Evolutionary conservation across 257 asterid genomes (phyloP).

Genomic region (Forsythia suspensa): DNA sequence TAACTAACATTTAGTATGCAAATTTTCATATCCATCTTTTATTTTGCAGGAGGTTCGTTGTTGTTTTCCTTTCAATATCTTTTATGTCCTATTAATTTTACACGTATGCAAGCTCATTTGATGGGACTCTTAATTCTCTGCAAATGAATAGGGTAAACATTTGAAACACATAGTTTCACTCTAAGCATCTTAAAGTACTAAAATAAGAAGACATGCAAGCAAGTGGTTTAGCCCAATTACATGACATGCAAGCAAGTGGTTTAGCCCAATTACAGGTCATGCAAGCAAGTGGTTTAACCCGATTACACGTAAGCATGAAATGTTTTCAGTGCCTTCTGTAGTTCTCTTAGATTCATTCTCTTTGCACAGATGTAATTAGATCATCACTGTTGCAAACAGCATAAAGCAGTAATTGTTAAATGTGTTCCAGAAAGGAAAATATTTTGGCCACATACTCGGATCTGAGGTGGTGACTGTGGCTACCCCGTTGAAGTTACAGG

Average conservation of each 20-base stretch:
- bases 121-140: not conserved
- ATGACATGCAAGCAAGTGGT: not conserved
- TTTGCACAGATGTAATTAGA: not conserved
- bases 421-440: not conserved
- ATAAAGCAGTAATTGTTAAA: not conserved
- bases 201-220: not conserved
- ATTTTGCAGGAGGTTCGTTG: not conserved
- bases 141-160: not conserved
- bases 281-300: not conserved
- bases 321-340: not conserved
- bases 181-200: not conserved
- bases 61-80: too few relatives aligned
- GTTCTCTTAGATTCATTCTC: too few relatives aligned
- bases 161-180: not conserved
- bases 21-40: not conserved
- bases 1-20: too few relatives aligned
- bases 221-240: not conserved
- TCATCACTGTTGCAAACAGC: not conserved
- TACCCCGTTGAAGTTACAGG: slow-evolving; percentile 87
- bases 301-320: not conserved
- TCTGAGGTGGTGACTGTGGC: slow-evolving; percentile 74
- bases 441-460: slow-evolving; percentile 60
- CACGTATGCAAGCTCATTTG: not conserved
- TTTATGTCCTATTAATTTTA: too few relatives aligned
- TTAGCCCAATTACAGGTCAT: too few relatives aligned